Conservation (phyloP, 176 grass and related monocot genomes). For the Oryza meridionalis region DNA sequence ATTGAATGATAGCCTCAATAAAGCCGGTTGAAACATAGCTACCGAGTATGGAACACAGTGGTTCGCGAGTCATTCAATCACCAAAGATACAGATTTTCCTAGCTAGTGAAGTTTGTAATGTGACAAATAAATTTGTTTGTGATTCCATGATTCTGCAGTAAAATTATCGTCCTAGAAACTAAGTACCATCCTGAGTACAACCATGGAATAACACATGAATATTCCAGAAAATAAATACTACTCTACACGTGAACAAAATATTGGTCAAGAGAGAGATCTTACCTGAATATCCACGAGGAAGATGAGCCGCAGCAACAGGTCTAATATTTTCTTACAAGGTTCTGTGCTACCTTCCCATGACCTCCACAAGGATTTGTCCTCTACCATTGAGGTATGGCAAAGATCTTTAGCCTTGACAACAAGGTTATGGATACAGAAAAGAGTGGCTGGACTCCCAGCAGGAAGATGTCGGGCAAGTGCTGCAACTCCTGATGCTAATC, state of each 20-base stretch:
- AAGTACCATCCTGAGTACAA: not conserved
- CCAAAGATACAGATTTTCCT: not conserved
- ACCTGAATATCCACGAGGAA: slow-evolving; percentile 98
- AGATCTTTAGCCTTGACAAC: slow-evolving; percentile 64
- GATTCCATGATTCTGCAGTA: slow-evolving; percentile 3
- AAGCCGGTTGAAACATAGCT: not conserved
- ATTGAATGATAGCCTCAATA: not conserved
- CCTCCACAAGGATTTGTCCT: slow-evolving; percentile 72
- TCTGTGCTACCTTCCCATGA: slow-evolving; percentile 92
- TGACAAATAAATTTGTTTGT: not conserved
- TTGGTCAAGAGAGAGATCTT: slow-evolving; percentile 2
- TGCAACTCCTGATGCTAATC: slow-evolving; percentile 81
- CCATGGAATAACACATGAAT: not conserved
- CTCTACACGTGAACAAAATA: slow-evolving; percentile 9
- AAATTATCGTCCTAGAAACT: not conserved
- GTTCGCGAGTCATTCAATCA: not conserved
- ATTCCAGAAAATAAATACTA: not conserved
- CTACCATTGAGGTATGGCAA: slow-evolving; percentile 44
- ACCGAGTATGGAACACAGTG: not conserved
- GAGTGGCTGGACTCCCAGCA: slow-evolving; percentile 70
- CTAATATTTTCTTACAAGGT: slow-evolving; percentile 78
- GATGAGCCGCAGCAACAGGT: slow-evolving; percentile 77
- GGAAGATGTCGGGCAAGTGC: slow-evolving; percentile 74
- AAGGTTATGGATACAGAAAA: slow-evolving; percentile 83
- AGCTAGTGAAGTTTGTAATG: slow-evolving; percentile 6